Evolutionary conservation across 2,329 filamentous ascomycete genomes (phyloP).

Genomic region (Fusarium sp.): DNA sequence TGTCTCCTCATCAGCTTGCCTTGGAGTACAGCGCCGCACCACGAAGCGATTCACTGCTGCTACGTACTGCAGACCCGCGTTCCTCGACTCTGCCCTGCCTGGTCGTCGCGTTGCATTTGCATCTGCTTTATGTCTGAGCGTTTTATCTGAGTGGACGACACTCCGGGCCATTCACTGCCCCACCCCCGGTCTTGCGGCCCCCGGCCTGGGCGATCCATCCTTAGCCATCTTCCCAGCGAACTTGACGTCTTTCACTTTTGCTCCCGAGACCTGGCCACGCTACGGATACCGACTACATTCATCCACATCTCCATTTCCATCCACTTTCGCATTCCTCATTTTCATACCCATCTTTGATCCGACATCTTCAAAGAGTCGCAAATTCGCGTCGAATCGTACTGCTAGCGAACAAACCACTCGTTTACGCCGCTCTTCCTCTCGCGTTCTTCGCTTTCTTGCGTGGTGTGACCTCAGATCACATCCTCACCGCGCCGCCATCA

Average conservation of each 20-base stretch:
- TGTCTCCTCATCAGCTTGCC: not conserved
- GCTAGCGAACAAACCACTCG: slow-evolving; percentile 34
- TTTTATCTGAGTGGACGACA: slow-evolving; percentile 38
- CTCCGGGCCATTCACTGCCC: slow-evolving; percentile 37
- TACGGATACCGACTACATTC: slow-evolving; percentile 28
- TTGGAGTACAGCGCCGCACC: not conserved
- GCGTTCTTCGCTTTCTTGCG: slow-evolving; percentile 24
- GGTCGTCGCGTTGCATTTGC: slow-evolving; percentile 34
- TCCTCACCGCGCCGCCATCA: slow-evolving; percentile 28
- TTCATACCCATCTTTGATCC: slow-evolving; percentile 30
- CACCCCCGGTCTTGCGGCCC: slow-evolving; percentile 43
- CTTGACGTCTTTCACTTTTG: slow-evolving; percentile 45
- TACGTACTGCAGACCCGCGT: not conserved
- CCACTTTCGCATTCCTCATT: slow-evolving; percentile 26
- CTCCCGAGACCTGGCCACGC: slow-evolving; percentile 39
- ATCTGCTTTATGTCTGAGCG: slow-evolving; percentile 35
- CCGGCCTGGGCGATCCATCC: slow-evolving; percentile 41
- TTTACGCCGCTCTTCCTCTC: slow-evolving; percentile 8
- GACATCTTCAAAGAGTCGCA: slow-evolving; percentile 9
- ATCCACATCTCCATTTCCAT: slow-evolving; percentile 26
- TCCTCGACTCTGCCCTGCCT: slow-evolving; percentile 11
- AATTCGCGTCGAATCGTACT: slow-evolving; percentile 4
- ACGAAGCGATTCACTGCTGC: not conserved
- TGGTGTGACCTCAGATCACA: slow-evolving; percentile 41
- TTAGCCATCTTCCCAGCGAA: slow-evolving; percentile 29